phyloP scores from a whole-genome alignment of 2,329 filamentous ascomycete genomes.

The Sordariomycetes sp. region DNA sequence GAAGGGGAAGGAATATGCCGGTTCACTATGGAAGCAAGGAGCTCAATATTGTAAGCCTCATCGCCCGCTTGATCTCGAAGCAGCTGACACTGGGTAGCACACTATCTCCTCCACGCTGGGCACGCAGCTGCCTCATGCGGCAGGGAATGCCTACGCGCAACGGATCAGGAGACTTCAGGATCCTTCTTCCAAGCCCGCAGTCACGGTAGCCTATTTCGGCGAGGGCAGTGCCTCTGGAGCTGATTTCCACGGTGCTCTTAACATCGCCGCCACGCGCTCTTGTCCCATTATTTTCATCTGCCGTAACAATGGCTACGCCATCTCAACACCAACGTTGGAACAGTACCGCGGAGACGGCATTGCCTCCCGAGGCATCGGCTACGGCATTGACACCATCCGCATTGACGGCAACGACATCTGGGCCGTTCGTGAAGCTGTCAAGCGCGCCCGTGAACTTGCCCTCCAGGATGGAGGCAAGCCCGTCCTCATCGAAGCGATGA shows the following conservation, averaged over 20 bases:
- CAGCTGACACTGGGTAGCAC: constrained; percentile 39
- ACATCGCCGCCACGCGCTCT: constrained; percentile 82
- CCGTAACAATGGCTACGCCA: constrained; percentile 88
- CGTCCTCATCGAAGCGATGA: constrained; percentile 90
- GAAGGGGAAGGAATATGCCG: constrained; percentile 88
- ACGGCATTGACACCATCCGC: constrained; percentile 88
- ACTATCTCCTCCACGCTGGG: constrained; percentile 77
- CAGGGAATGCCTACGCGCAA: constrained; percentile 78
- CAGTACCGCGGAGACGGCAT: constrained; percentile 91
- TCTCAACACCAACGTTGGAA: constrained; percentile 80
- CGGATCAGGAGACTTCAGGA: constrained; percentile 72
- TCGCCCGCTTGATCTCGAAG: background rate
- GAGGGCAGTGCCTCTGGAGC: constrained; percentile 87
- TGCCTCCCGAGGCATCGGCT: constrained; percentile 75
- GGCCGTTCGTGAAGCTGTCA: constrained; percentile 74
- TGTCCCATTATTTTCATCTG: constrained; percentile 86
- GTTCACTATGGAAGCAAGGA: constrained; percentile 86
- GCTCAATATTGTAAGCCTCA: constrained; percentile 64
- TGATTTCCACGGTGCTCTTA: constrained; percentile 84
- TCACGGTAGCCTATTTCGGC: constrained; percentile 80
- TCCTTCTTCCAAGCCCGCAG: constrained; percentile 55
- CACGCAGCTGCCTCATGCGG: constrained; percentile 82
- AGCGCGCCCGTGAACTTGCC: constrained; percentile 67
- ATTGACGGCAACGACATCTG: constrained; percentile 95
- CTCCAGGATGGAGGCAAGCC: constrained; percentile 73